Evolutionary conservation across 108 stramenopile genomes (phyloP), one percentile per base, ranked within the genome.

Genomic region (Cyclotella baltica): DNA sequence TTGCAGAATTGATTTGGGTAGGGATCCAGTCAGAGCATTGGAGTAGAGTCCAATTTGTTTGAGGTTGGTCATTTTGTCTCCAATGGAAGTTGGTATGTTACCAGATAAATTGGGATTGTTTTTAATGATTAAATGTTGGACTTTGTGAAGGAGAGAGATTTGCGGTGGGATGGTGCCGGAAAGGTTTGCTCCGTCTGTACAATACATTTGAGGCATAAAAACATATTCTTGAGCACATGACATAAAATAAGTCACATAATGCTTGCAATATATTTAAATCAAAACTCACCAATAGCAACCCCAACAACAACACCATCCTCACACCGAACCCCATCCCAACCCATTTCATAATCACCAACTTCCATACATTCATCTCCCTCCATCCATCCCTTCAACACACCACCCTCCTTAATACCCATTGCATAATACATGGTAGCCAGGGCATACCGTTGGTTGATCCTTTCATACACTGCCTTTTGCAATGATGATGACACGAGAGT

Each of bases 41-140:
- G 67, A 61, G 35, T 92, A 89, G n/a, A 92, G 62, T 46, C 88
- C 90, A 29, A 95, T 72, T 33, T 92, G 91, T 34, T 85, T 71
- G 0, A 95, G 72, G 19, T 87, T 61, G 4, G 62, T 43, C 56
- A 92, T 67, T n/a, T n/a, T n/a, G 28, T 71, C 28, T 22, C 89
- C 90, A 53, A 95, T 77, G 28, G 81, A 78, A 33, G 68, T 52
- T n/a, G 91, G 91, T 40, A 92, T 84, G 25, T 80, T 73, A 19
- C 93, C 90, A 63, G 3, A 27, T 22, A 95, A 63, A 19, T 85
- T 55, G 55, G 84, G 84, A 46, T 91, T 88, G 72, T 91, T 89
- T 72, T 88, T 89, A 52, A 91, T 43, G 62, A 89, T 81, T 15
- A 91, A 68, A 51, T 88, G 84, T 65, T 91, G 87, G 20, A 91